Percentiles rank a stretch among this genome's conserved stretches.
These are phyloP conservation scores for Epichloe scottii DNA, from an alignment of 2,329 filamentous ascomycete genomes.

Conservation along the genomic window DNA sequence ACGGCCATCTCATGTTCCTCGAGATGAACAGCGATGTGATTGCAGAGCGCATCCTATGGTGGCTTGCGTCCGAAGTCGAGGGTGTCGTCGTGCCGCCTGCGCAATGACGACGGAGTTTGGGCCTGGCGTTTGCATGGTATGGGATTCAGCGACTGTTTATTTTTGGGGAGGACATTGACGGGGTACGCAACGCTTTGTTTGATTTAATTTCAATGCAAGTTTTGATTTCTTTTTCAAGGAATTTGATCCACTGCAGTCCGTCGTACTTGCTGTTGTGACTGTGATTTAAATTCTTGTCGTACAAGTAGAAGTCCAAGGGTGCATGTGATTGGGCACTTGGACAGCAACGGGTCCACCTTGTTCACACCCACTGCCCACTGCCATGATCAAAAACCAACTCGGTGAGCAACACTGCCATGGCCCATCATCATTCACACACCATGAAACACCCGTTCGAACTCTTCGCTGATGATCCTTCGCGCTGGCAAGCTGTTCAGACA, in stretches of 20 bases:
- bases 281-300: too few species aligned
- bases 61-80: constrained; percentile 4
- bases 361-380: too few species aligned
- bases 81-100: not conserved
- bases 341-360: not conserved
- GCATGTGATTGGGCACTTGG: constrained; percentile 1
- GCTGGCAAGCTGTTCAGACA: constrained; percentile 24
- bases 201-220: too few species aligned
- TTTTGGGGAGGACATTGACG: too few species aligned
- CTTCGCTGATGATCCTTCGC: constrained; percentile 19
- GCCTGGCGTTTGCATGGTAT: too few species aligned
- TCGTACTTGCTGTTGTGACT: too few species aligned
- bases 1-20: constrained; percentile 43
- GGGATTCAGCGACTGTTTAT: too few species aligned
- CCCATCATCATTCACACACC: not conserved
- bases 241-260: too few species aligned
- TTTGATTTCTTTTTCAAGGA: too few species aligned
- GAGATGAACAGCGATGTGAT: constrained; percentile 38
- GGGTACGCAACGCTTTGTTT: too few species aligned
- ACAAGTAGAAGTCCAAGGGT: too few species aligned
- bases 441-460: constrained; percentile 1
- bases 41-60: constrained; percentile 11
- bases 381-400: not conserved
- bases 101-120: not conserved
- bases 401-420: too few species aligned